A percentile compares a stretch with the other conserved stretches of the same genome.
Conservation (phyloP, 805 yeast genomes). For the Pichia eremophila region DNA sequence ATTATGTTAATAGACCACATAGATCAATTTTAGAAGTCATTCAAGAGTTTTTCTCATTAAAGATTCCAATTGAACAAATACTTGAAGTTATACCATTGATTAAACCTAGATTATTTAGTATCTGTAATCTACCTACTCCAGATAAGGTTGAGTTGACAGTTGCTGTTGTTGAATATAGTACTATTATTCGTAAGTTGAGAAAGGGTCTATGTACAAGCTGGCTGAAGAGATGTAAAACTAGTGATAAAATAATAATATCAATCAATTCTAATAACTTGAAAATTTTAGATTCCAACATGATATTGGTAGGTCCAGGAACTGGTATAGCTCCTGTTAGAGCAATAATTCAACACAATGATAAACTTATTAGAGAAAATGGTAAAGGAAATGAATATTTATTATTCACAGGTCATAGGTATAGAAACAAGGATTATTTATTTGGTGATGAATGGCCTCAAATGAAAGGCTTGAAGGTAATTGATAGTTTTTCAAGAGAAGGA, state of each 20-base stretch:
- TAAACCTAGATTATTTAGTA: conserved; percentile 76
- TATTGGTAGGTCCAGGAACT: conserved; percentile 88
- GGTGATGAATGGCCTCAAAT: conserved; percentile 41
- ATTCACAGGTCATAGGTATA: conserved; percentile 68
- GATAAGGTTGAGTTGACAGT: conserved; percentile 54
- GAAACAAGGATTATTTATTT: conserved; percentile 61
- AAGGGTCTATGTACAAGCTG: conserved; percentile 78
- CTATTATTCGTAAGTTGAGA: conserved; percentile 67
- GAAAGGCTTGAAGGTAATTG: conserved; percentile 27
- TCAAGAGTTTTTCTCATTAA: conserved; percentile 68
- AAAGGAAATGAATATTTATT: conserved; percentile 32
- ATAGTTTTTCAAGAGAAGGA: conserved; percentile 38
- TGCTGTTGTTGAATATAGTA: conserved; percentile 80
- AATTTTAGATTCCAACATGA: conserved; percentile 25
- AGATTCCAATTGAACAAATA: conserved; percentile 65
- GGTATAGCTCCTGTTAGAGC: conserved; percentile 92
- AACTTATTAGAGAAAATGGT: conserved; percentile 3
- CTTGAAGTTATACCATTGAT: conserved; percentile 72
- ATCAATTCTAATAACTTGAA: conserved; percentile 38
- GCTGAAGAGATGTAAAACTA: conserved; percentile 41
- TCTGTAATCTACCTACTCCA: conserved; percentile 45
- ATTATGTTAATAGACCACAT: conserved; percentile 90
- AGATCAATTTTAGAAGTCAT: conserved; percentile 78
- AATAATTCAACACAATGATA: conserved; percentile 37
- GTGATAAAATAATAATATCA: conserved; percentile 45